A percentile compares a stretch with the other conserved stretches of the same genome.
Conservation (phyloP, 2,329 filamentous ascomycete genomes). For the Laburnicola sp. region DNA sequence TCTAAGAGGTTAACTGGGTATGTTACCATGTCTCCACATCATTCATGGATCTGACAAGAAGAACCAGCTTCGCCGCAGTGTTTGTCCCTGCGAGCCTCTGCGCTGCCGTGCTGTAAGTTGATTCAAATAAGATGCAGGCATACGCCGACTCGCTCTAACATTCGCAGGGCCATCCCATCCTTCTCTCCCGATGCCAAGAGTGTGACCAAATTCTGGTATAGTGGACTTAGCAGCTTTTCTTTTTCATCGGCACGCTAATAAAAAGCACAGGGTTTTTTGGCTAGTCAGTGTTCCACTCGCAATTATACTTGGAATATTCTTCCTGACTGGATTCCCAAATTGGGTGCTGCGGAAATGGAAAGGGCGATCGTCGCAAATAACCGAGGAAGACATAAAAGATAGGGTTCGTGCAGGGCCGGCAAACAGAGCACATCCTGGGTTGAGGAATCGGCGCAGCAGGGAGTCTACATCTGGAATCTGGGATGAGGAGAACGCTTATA, state of each 20-base stretch:
- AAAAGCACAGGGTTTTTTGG: background rate
- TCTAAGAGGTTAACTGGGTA: conserved; percentile 1
- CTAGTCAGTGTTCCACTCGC: conserved; percentile 1
- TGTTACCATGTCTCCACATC: background rate
- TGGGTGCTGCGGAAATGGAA: background rate
- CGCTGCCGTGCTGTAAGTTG: conserved; percentile 3
- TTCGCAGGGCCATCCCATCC: background rate
- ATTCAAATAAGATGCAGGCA: too few relatives aligned
- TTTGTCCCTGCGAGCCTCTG: conserved; percentile 2
- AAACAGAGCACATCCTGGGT: too few relatives aligned
- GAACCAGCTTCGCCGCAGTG: background rate
- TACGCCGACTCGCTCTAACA: too few relatives aligned
- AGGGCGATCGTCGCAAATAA: background rate
- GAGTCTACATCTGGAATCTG: too few relatives aligned
- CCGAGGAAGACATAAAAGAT: background rate
- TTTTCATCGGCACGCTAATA: background rate
- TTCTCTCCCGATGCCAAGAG: conserved; percentile 4
- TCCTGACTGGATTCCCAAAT: background rate
- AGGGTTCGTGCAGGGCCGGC: background rate
- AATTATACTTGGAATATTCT: background rate
- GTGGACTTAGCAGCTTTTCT: background rate
- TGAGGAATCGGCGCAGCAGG: too few relatives aligned
- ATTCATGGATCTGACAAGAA: too few relatives aligned
- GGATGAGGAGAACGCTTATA: too few relatives aligned
- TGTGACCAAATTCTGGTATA: background rate